These are phyloP conservation scores for Castanea sativa DNA, from an alignment of 306 rosid species.

Conservation along the genomic window DNA sequence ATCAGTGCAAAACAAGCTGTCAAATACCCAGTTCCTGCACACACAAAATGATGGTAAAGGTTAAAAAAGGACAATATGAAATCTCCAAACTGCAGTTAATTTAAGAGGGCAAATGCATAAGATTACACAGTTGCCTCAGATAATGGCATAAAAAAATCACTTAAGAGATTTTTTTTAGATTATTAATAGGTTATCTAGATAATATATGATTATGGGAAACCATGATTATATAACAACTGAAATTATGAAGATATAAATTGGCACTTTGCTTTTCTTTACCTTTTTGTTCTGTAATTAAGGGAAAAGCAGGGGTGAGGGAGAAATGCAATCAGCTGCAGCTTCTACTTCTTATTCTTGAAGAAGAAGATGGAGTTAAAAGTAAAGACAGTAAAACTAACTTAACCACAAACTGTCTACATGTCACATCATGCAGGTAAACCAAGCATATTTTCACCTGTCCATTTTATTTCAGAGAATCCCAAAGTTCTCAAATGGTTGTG, in stretches of 20 bases:
- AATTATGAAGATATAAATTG: neutral
- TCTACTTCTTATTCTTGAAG: neutral
- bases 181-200: neutral
- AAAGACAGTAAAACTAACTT: neutral
- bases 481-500: neutral
- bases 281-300: neutral
- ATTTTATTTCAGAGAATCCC: neutral
- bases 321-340: neutral
- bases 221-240: neutral
- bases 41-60: neutral
- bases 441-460: neutral
- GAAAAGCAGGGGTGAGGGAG: neutral
- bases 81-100: neutral
- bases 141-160: neutral
- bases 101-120: neutral
- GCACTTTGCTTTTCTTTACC: neutral
- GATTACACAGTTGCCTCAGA: neutral
- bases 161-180: neutral
- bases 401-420: neutral
- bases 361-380: neutral
- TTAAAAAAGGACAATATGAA: neutral
- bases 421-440: neutral
- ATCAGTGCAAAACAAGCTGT: conserved; percentile 91
- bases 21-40: conserved; percentile 86
- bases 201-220: neutral